Conservation (phyloP, 2,329 filamentous ascomycete species). For the Blastomyces gilchristii region DNA sequence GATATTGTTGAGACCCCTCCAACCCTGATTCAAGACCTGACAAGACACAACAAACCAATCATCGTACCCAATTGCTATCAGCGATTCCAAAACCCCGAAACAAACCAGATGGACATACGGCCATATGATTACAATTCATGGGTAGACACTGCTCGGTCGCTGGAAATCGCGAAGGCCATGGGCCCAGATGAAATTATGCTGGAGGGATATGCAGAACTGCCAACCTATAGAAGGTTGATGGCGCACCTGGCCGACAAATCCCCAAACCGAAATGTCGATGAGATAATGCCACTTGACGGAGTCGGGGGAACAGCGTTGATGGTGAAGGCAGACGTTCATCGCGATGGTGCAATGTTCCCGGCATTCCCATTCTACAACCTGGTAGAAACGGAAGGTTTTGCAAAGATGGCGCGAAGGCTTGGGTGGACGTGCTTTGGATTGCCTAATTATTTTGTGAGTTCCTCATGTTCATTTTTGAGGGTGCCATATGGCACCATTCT, state of each 20-base stretch:
- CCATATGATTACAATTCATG: constrained; percentile 97
- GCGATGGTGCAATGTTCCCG: constrained; percentile 97
- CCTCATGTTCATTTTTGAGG: not conserved
- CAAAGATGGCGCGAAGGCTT: constrained; percentile 86
- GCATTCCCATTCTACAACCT: constrained; percentile 93
- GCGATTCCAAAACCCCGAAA: constrained; percentile 63
- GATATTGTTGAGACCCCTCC: constrained; percentile 85
- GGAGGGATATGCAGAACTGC: constrained; percentile 86
- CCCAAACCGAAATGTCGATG: constrained; percentile 46
- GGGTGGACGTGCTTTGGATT: constrained; percentile 80
- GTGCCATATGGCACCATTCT: not conserved
- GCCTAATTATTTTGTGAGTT: constrained; percentile 85
- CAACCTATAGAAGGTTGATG: constrained; percentile 88
- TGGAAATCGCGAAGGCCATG: constrained; percentile 67
- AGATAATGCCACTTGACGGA: constrained; percentile 71
- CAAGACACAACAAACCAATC: constrained; percentile 75
- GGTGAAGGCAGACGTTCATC: constrained; percentile 93
- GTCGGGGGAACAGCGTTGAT: constrained; percentile 87
- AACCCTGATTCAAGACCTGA: constrained; percentile 81
- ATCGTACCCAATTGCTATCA: constrained; percentile 96
- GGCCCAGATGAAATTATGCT: constrained; percentile 83
- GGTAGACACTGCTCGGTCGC: constrained; percentile 76
- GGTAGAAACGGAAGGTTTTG: constrained; percentile 96
- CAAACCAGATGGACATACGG: constrained; percentile 60
- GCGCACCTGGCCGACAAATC: constrained; percentile 59